phyloP scores from a whole-genome alignment of 2,329 filamentous ascomycete species.

The Trichoderma sp. region DNA sequence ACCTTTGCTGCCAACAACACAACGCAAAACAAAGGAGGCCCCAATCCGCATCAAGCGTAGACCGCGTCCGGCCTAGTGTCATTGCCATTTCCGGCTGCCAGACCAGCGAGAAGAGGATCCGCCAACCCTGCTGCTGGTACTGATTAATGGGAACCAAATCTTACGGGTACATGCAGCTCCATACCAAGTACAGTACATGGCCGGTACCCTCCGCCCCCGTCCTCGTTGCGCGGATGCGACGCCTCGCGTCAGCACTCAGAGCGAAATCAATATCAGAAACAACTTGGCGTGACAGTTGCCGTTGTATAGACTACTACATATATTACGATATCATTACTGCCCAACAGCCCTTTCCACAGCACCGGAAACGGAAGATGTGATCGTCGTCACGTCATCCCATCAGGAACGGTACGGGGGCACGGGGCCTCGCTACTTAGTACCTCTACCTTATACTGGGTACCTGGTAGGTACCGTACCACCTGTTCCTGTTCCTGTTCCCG shows the following conservation, averaged over 20 bases:
- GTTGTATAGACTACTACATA: no score
- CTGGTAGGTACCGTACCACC: no score
- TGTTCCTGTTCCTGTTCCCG: background rate
- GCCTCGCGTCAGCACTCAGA: constrained; percentile 2
- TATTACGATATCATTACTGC: no score
- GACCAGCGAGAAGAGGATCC: constrained; percentile 9
- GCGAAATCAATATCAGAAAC: background rate
- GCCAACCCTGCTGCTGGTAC: constrained; percentile 11
- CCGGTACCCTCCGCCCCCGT: background rate
- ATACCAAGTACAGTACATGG: background rate
- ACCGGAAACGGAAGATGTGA: background rate
- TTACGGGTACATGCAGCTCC: constrained; percentile 1
- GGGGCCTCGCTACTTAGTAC: background rate
- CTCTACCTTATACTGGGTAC: no score
- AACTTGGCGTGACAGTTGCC: background rate
- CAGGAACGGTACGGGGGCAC: background rate
- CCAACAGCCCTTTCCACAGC: background rate
- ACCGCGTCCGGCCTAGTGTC: background rate
- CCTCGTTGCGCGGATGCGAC: background rate
- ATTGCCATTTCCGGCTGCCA: background rate
- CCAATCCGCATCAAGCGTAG: background rate
- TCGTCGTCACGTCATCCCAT: constrained; percentile 1
- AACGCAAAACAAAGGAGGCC: background rate
- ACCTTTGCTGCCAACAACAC: no score
- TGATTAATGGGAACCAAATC: constrained; percentile 12